A percentile compares a stretch with the other conserved stretches of the same genome.
phyloP scores from a whole-genome alignment of 441 rosid genomes.

The Aleurites moluccanus region DNA sequence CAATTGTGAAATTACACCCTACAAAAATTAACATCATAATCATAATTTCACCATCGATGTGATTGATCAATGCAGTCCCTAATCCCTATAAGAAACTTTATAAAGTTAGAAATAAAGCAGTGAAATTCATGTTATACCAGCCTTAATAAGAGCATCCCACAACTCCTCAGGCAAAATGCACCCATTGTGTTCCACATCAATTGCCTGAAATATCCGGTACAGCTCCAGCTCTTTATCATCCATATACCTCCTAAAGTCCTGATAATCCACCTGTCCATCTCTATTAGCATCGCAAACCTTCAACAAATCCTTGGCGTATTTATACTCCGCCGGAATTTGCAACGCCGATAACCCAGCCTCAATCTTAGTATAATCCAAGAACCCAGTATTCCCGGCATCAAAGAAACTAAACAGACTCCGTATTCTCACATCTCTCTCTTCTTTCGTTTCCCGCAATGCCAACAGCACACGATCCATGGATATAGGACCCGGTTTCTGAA shows the following conservation, averaged over 20 bases:
- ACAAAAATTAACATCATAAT: not conserved
- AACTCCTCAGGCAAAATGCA: conserved; percentile 98
- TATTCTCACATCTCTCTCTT: conserved; percentile 78
- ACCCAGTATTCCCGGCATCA: conserved; percentile 62
- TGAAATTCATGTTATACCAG: conserved; percentile 56
- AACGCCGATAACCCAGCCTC: conserved; percentile 78
- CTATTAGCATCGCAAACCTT: conserved; percentile 83
- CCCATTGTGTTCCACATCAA: conserved; percentile 95
- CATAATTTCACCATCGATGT: not conserved
- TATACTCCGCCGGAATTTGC: conserved; percentile 81
- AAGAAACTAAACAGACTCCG: conserved; percentile 78
- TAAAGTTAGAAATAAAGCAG: conserved; percentile 13
- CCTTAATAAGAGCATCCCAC: conserved; percentile 87
- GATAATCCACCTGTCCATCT: conserved; percentile 85
- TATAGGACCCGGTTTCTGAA: conserved; percentile 54
- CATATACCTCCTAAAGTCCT: conserved; percentile 87
- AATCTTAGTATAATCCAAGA: conserved; percentile 76
- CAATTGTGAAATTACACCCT: not conserved
- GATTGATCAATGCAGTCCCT: conserved; percentile 8
- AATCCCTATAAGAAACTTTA: not conserved
- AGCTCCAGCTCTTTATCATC: conserved; percentile 96
- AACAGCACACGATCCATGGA: conserved; percentile 86
- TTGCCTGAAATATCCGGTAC: conserved; percentile 82
- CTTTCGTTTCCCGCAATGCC: conserved; percentile 80
- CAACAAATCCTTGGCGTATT: conserved; percentile 86